A percentile compares a stretch with the other conserved stretches of the same genome.
Evolutionary conservation across 306 rosid species (phyloP).

Genomic region (Nissolia schottii): DNA sequence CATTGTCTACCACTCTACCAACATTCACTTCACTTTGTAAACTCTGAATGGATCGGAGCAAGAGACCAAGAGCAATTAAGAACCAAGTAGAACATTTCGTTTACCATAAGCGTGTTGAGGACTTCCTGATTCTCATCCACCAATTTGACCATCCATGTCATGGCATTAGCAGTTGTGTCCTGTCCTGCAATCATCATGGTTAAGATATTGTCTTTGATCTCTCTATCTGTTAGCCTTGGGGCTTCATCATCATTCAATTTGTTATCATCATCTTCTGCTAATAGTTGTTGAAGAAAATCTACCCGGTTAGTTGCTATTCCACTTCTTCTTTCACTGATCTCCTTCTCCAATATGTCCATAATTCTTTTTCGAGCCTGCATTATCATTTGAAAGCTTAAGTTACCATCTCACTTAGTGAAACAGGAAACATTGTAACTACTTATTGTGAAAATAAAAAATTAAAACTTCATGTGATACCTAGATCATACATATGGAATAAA

Average conservation of each 20-base stretch:
- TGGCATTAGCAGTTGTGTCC: conserved; percentile 82
- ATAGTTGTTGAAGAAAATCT: conserved; percentile 58
- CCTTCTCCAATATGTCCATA: conserved; percentile 49
- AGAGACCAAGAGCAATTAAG: no score
- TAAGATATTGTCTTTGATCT: conserved; percentile 75
- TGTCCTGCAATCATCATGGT: conserved; percentile 89
- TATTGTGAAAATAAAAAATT: no score
- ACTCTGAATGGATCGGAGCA: no score
- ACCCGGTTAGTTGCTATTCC: conserved; percentile 17
- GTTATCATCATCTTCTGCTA: conserved; percentile 32
- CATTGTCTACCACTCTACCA: no score
- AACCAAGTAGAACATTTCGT: not conserved
- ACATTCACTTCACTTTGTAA: no score
- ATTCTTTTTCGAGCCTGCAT: conserved; percentile 68
- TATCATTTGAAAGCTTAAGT: conserved; percentile 1
- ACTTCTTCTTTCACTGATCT: conserved; percentile 52
- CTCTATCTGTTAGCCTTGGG: conserved; percentile 43
- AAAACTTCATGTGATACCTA: no score
- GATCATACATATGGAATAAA: no score
- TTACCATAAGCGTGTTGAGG: conserved; percentile 50
- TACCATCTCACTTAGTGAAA: not conserved
- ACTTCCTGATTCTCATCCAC: conserved; percentile 66
- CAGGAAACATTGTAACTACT: no score
- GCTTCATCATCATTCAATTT: conserved; percentile 15
- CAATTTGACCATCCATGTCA: conserved; percentile 89